Evolutionary conservation across 345 rosid genomes (phyloP).

Genomic region (Sisymbrium altissimum): DNA sequence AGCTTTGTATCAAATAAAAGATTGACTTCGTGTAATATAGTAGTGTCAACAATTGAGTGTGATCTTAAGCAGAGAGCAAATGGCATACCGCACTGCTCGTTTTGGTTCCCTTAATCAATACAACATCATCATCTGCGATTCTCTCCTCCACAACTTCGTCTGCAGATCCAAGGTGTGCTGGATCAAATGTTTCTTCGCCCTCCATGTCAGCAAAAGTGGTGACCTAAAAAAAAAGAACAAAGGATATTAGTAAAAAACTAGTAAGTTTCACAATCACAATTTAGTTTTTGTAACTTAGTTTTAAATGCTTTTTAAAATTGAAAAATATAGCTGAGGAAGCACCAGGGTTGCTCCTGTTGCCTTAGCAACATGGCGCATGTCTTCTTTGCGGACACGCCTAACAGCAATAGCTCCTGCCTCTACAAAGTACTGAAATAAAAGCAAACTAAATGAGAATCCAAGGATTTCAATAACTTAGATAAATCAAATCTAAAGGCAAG

Average conservation of each 20-base stretch:
- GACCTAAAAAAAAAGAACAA: constrained; percentile 46
- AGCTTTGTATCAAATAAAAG: background rate
- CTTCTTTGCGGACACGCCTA: constrained; percentile 93
- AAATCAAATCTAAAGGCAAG: background rate
- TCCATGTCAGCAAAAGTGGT: constrained; percentile 99
- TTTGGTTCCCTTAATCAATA: constrained; percentile 89
- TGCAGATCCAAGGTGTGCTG: constrained; percentile 74
- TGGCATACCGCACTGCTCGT: constrained; percentile 70
- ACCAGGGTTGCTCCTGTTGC: constrained; percentile 98
- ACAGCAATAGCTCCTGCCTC: constrained; percentile 98
- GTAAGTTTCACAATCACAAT: background rate
- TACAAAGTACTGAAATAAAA: constrained; percentile 75
- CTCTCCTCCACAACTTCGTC: constrained; percentile 95
- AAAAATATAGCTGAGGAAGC: background rate
- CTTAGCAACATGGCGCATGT: constrained; percentile 97
- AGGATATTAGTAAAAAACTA: background rate
- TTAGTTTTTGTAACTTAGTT: background rate
- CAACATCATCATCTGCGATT: constrained; percentile 89
- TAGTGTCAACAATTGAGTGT: background rate
- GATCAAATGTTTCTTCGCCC: constrained; percentile 95
- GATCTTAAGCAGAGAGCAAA: constrained; percentile 2
- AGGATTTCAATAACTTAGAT: background rate
- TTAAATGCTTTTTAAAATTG: background rate
- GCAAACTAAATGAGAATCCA: constrained; percentile 13
- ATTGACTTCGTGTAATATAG: background rate